A percentile compares a stretch with the other conserved stretches of the same genome.
These are phyloP conservation scores for Chaetothyriales sp. DNA, from an alignment of 2,329 filamentous ascomycete genomes.

Conservation along the genomic window DNA sequence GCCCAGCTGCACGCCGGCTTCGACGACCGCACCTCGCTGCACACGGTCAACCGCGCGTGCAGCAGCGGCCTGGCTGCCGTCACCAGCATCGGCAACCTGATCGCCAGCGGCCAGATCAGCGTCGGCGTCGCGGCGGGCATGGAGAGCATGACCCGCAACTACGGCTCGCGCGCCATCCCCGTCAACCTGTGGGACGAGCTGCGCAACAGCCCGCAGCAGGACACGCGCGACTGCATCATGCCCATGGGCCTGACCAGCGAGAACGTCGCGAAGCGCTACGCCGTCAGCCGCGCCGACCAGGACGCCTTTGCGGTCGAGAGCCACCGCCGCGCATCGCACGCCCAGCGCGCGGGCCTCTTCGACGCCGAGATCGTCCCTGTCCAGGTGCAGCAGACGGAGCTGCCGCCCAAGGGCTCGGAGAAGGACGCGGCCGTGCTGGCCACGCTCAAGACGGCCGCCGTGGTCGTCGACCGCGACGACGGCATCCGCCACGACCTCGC, in stretches of 20 bases:
- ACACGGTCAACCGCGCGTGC: slow-evolving; percentile 82
- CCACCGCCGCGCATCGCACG: slow-evolving; percentile 57
- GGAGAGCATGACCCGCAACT: slow-evolving; percentile 94
- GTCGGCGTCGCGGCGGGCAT: slow-evolving; percentile 73
- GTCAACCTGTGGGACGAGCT: slow-evolving; percentile 64
- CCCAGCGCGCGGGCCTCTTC: slow-evolving; percentile 55
- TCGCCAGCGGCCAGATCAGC: slow-evolving; percentile 57
- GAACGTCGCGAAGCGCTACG: slow-evolving; percentile 69
- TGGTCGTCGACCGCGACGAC: slow-evolving; percentile 65
- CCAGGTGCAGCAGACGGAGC: slow-evolving; percentile 50
- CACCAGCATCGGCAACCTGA: slow-evolving; percentile 56
- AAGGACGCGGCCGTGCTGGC: neutral
- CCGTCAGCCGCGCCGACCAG: slow-evolving; percentile 58
- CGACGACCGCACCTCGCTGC: slow-evolving; percentile 55
- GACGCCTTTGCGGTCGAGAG: slow-evolving; percentile 65
- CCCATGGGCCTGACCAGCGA: slow-evolving; percentile 82
- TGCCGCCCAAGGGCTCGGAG: slow-evolving; percentile 39
- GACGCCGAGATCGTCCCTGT: slow-evolving; percentile 68
- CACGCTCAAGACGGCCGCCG: slow-evolving; percentile 7
- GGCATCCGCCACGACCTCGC: slow-evolving; percentile 58
- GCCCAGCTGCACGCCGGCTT: slow-evolving; percentile 73
- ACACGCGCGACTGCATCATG: slow-evolving; percentile 80
- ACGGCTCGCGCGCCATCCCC: slow-evolving; percentile 71
- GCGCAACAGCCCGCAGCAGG: slow-evolving; percentile 45
- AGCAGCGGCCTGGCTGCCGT: slow-evolving; percentile 64